Conservation (phyloP, 352 stramenopile genomes). For the Phytophthora crassamura region DNA sequence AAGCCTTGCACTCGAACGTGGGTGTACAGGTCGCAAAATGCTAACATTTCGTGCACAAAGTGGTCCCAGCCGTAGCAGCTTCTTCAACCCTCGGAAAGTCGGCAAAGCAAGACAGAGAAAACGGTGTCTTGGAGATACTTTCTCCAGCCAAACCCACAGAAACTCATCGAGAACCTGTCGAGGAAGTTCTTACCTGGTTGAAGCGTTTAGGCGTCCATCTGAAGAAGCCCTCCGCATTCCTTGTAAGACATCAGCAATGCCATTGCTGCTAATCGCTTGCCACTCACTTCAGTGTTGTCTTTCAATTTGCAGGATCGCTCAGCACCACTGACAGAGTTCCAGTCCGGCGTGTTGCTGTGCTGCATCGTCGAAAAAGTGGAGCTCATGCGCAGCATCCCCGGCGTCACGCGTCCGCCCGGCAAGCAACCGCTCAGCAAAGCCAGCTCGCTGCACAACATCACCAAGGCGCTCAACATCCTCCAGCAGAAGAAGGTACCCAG, state of each 20-base stretch:
- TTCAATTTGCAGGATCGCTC: slow-evolving; percentile 32
- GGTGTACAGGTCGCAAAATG: not conserved
- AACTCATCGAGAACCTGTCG: slow-evolving; percentile 4
- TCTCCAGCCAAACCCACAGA: not conserved
- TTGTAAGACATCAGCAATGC: slow-evolving; percentile 30
- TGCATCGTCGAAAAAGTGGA: slow-evolving; percentile 75
- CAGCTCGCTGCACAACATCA: slow-evolving; percentile 77
- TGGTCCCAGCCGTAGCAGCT: not conserved
- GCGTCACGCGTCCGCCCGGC: slow-evolving; percentile 37
- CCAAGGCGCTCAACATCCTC: slow-evolving; percentile 65
- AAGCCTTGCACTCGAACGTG: not conserved
- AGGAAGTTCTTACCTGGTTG: slow-evolving; percentile 50
- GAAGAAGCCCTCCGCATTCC: slow-evolving; percentile 31
- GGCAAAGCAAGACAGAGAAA: not conserved
- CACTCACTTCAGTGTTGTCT: slow-evolving; percentile 1
- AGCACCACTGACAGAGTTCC: slow-evolving; percentile 51
- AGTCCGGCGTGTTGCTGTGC: slow-evolving; percentile 67
- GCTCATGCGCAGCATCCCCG: slow-evolving; percentile 67
- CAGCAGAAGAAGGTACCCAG: slow-evolving; percentile 63
- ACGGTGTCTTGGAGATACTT: not conserved
- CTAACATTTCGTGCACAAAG: slow-evolving; percentile 6
- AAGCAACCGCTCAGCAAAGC: slow-evolving; percentile 50
- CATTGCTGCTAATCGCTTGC: not conserved
- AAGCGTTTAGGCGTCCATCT: slow-evolving; percentile 44
- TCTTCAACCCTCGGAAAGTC: not conserved